Evolutionary conservation across 2,329 filamentous ascomycete species (phyloP), one percentile per base, ranked within the genome.

Genomic region (Nemania sp.): DNA sequence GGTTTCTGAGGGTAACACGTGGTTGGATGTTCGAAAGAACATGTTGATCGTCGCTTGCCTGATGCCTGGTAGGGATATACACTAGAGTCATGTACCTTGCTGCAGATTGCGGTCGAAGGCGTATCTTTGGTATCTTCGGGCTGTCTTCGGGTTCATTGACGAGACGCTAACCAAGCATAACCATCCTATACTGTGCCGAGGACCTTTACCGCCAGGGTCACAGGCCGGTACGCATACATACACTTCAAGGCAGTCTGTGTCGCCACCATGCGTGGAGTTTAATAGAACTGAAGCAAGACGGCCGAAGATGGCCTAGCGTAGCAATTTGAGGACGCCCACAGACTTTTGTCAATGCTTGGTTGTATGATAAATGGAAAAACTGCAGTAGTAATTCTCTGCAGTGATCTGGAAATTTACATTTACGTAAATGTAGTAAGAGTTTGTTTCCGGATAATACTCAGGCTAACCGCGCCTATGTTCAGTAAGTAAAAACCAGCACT

Each of bases 21-120:
- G 34, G 41, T 22, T 34, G 40, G 41, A 34, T 30, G 30, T 39
- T 39, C 20, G 28, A 30, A 52, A 49, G 50, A 49, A 52, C n/a
- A 49, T 2, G 40, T 34, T 31, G 24, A 30, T 19, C 11, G 15
- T 47, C 12, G 39, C 23, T 47, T 28, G 28, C 42, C 31, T 47
- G 45, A 53, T 56, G 12, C 22, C 41, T 23, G 17, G 28, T 19
- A 48, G 15, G 23, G 14, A 23, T 22, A 24, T 11, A 12, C 20
- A 23, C 4, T 15, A 23, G 30, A 36, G n/a, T 39, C 41, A 28
- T 36, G 43, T 39, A 30, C 20, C 30, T 50, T 23, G 39, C 30
- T 41, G 41, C 15, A 40, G 43, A 49, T 37, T 42, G 15, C 24
- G 17, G 43, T 24, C 20, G 22, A 23, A 14, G 30, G 17, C 20